Conservation (phyloP, 2,329 filamentous ascomycete species). For the Daldinia eschscholtzii region DNA sequence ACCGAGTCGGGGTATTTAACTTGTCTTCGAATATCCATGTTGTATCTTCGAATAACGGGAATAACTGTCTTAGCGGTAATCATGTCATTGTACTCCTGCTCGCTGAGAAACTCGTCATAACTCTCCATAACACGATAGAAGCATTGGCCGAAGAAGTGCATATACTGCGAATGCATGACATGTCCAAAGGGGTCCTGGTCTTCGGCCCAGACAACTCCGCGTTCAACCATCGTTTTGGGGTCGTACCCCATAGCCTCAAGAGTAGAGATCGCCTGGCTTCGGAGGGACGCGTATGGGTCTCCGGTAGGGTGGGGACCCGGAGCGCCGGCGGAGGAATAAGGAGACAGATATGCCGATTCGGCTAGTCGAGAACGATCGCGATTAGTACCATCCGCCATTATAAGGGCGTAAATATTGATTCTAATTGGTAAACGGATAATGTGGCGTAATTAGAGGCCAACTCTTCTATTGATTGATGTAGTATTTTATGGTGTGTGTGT, state of each 20-base stretch:
- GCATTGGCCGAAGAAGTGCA: conserved; percentile 43
- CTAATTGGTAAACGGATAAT: background rate
- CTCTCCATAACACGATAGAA: conserved; percentile 46
- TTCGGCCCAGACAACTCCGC: conserved; percentile 47
- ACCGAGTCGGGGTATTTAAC: conserved; percentile 42
- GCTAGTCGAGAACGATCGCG: conserved; percentile 24
- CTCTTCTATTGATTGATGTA: background rate
- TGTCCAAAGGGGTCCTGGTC: conserved; percentile 48
- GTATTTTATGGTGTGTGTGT: background rate
- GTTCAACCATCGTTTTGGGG: conserved; percentile 38
- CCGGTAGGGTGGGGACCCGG: conserved; percentile 41
- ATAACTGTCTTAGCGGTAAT: conserved; percentile 42
- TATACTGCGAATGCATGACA: conserved; percentile 47
- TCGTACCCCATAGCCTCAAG: conserved; percentile 41
- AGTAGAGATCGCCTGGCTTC: conserved; percentile 34
- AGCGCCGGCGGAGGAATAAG: conserved; percentile 37
- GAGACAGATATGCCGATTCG: conserved; percentile 40
- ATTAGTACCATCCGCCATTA: background rate
- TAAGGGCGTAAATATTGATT: background rate
- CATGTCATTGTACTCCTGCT: conserved; percentile 46
- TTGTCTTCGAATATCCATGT: conserved; percentile 43
- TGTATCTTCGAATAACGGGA: conserved; percentile 42
- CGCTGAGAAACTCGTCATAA: conserved; percentile 45
- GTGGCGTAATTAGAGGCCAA: background rate
- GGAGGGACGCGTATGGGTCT: conserved; percentile 38